Conservation (phyloP, 805 yeast species). For the Dipodascopsis uninucleata region DNA sequence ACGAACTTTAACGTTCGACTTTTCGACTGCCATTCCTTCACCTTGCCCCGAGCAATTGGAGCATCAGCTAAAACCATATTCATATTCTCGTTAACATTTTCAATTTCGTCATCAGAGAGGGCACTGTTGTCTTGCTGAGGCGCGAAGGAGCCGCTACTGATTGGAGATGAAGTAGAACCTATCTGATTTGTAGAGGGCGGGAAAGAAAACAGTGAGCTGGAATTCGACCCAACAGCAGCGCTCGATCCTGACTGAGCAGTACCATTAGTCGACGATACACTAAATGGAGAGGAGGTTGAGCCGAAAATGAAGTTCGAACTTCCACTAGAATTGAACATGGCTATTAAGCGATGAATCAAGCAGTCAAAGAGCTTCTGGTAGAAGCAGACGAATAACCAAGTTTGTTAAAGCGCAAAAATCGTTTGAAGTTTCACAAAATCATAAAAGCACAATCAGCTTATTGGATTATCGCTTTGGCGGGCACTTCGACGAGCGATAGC, state of each 20-base stretch:
- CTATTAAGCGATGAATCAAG: background rate
- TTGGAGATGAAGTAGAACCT: conserved; percentile 1
- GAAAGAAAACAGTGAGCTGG: background rate
- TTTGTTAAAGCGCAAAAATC: conserved; percentile 3
- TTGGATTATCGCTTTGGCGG: too few species aligned
- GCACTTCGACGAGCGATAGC: too few species aligned
- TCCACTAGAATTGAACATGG: conserved; percentile 1
- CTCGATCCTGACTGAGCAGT: too few species aligned
- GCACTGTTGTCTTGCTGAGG: conserved; percentile 3
- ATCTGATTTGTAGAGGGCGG: conserved; percentile 1
- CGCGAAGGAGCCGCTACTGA: background rate
- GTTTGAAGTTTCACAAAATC: conserved; percentile 39
- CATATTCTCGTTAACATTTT: background rate
- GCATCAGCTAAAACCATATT: conserved; percentile 26
- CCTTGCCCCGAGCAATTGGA: conserved; percentile 31
- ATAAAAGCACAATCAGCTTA: conserved; percentile 5
- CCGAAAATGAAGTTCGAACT: too few species aligned
- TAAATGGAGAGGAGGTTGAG: too few species aligned
- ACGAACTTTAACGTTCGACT: conserved; percentile 32
- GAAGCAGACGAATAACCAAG: background rate
- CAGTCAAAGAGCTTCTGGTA: background rate
- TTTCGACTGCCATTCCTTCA: conserved; percentile 26
- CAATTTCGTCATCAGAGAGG: conserved; percentile 3
- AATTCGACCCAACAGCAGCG: too few species aligned
- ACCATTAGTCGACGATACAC: background rate